A percentile compares a stretch with the other conserved stretches of the same genome.
Conservation (phyloP, 2,329 filamentous ascomycete genomes). For the Fusarium praegraminearum region DNA sequence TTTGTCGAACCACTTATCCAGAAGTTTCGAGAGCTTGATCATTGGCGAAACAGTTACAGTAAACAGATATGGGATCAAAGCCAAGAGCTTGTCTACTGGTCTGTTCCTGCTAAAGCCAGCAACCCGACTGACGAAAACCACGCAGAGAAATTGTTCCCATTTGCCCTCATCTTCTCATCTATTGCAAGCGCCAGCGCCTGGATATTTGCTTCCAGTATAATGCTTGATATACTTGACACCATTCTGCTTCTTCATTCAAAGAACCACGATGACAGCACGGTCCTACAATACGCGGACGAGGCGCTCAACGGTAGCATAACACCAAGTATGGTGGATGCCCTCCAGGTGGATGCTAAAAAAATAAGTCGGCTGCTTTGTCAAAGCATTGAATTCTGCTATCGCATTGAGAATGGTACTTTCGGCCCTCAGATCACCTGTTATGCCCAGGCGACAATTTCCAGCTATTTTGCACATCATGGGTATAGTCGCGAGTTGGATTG, state of each 20-base stretch:
- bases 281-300: fast-evolving
- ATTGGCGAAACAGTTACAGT: neutral
- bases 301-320: fast-evolving
- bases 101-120: neutral
- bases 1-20: neutral
- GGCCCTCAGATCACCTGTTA: slow-evolving; percentile 21
- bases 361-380: slow-evolving; percentile 10
- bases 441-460: neutral
- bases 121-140: neutral
- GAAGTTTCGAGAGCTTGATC: neutral
- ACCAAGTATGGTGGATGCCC: neutral
- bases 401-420: slow-evolving; percentile 15
- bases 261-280: fast-evolving
- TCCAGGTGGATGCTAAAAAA: neutral
- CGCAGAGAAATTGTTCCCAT: slow-evolving; percentile 4
- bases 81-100: neutral
- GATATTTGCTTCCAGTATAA: slow-evolving; percentile 2
- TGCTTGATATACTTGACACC: slow-evolving; percentile 9
- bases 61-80: fast-evolving
- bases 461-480: neutral
- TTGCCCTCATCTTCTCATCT: neutral
- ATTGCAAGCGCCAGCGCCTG: neutral
- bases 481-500: neutral
- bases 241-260: neutral
- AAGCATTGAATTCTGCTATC: slow-evolving; percentile 18